These are phyloP conservation scores for Eimeria falciformis DNA, from an alignment of 169 alveolate genomes.

Conservation along the genomic window DNA sequence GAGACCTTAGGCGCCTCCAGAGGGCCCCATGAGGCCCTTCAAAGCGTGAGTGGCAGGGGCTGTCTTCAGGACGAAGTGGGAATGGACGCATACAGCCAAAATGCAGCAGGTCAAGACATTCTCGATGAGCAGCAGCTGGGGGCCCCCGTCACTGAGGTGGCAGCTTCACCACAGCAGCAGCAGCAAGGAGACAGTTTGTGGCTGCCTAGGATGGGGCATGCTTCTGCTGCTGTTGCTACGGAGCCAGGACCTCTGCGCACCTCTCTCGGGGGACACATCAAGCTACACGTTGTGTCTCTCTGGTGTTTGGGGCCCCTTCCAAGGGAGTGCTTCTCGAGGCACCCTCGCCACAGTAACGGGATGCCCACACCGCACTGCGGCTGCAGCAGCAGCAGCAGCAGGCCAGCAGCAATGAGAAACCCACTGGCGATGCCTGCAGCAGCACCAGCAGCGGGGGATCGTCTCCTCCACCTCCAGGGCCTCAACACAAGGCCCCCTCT, in stretches of 20 bases:
- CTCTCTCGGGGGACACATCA: slow-evolving; percentile 9
- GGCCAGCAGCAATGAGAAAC: not conserved
- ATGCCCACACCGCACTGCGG: not conserved
- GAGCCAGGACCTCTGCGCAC: not conserved
- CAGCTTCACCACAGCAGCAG: slow-evolving; percentile 30
- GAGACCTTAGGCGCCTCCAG: not conserved
- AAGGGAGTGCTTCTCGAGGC: not conserved
- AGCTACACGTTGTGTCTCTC: slow-evolving; percentile 20
- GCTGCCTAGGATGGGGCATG: slow-evolving; percentile 14
- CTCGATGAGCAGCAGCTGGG: too few relatives aligned
- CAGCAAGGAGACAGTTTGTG: slow-evolving; percentile 3
- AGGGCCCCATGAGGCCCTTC: not conserved
- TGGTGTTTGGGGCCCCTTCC: slow-evolving; percentile 46
- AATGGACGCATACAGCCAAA: too few relatives aligned
- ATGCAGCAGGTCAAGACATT: too few relatives aligned
- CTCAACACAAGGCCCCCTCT: not conserved
- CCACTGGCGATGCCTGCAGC: slow-evolving; percentile 8
- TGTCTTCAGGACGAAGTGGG: too few relatives aligned
- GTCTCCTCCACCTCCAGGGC: not conserved
- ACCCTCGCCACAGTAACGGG: not conserved
- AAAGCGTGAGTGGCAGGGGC: too few relatives aligned
- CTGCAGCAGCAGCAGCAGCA: slow-evolving; percentile 52
- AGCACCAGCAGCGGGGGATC: slow-evolving; percentile 35
- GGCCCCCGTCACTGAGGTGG: not conserved
- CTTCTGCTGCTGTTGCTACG: slow-evolving; percentile 44